Evolutionary conservation across 2,329 filamentous ascomycete species (phyloP).

Genomic region (Cordyceps pruinosa): DNA sequence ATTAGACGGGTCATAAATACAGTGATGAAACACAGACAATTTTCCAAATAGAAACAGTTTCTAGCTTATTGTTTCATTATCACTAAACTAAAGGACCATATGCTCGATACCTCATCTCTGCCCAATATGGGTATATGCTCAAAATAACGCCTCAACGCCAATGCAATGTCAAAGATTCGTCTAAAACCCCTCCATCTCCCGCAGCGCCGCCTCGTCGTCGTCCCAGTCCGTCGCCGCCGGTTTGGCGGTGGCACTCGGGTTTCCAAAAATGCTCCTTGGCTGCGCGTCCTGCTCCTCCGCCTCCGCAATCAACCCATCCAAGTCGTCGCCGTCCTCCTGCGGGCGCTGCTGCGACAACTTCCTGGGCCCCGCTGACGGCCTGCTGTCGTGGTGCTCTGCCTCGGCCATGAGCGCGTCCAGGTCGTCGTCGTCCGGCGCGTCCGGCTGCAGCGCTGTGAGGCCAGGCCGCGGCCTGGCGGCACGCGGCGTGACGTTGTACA

Average conservation of each 20-base stretch:
- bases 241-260: conserved; percentile 4
- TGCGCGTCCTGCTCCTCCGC: conserved; percentile 26
- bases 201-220: conserved; percentile 63
- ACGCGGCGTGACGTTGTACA: conserved; percentile 49
- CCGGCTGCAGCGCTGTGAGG: conserved; percentile 16
- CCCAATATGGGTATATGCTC: not conserved
- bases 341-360: conserved; percentile 12
- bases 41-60: no score
- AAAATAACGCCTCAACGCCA: conserved; percentile 2
- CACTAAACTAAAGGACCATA: no score
- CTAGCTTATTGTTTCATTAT: no score
- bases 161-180: not conserved
- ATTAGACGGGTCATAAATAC: not conserved
- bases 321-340: conserved; percentile 38
- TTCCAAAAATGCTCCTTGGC: conserved; percentile 6
- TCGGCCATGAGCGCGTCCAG: conserved; percentile 49
- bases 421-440: conserved; percentile 39
- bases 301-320: conserved; percentile 49
- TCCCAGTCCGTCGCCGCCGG: conserved; percentile 37
- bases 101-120: no score
- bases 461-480: conserved; percentile 17
- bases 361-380: not conserved
- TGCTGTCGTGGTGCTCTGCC: conserved; percentile 25
- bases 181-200: conserved; percentile 51
- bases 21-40: no score